Evolutionary conservation across 169 alveolate species (phyloP), one percentile per base, ranked within the genome.

Genomic region (Hammondia hammondi): DNA sequence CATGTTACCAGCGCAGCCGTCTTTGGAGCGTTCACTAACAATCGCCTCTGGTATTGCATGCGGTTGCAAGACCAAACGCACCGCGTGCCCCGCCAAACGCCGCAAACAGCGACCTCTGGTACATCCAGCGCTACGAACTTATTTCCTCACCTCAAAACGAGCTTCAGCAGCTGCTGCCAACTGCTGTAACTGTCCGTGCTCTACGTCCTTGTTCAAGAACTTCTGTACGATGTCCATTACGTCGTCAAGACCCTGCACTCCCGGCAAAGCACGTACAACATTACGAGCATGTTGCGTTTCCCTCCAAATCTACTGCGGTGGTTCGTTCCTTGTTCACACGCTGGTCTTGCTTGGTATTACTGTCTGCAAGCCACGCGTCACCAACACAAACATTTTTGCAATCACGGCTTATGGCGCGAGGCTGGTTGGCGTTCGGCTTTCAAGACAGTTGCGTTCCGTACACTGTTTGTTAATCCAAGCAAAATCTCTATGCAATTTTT

Each of bases 171-270:
- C 96, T 5, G 57, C 91, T 39, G 94, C 96, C 37, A 84, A 29
- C 2, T 84, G 96, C 81, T 82, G 91, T 6, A 94, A 91, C 84
- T 94, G 93, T 17, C 85, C 94, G 81, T 87, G 90, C 52, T 94
- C 96, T 32, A 85, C 27, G 67, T 94, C 96, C 43, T 93, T 70
- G 81, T 94, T 94, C 24, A 94, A 89, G 87, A 94, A 94, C 84
- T 92, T 91, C 71, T 91, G 93, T 70, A 94, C 96, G 37, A 94
- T 94, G 32, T 94, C 95, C 96, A 94, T 94, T 9, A 94, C 96
- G 43, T 94, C 96, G 91, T 81, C 93, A 81, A 94, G 94, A 17
- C 96, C 96, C 95, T 93, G 90, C 2, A 72, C 2, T 29, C 37
- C 46, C 84, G 19, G 84, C 67, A 3, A 77, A 77, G 46, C 10